Evolutionary conservation across 352 stramenopile species (phyloP), one percentile per base, ranked within the genome.

Genomic region (Blastocystis sp.): DNA sequence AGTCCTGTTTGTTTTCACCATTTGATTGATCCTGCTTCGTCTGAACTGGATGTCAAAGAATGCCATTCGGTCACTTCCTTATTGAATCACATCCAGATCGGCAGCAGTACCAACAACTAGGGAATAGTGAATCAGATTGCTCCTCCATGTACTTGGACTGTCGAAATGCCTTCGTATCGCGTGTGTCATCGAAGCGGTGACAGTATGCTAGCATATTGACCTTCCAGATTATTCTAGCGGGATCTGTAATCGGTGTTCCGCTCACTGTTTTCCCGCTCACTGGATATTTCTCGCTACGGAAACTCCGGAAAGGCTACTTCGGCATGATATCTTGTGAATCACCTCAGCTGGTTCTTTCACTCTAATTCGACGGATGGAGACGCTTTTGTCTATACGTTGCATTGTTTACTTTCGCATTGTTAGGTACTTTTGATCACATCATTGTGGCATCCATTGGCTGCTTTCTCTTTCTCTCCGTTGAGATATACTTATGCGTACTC

Each of bases 341-440:
- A 36, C 32, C 9, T 63, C n/a, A 44, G 21, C 0, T 3, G 16
- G 48, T n/a, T 46, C 40, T 44, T 64, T 81, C 27, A 81, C 38
- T 11, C 2, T 27, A 81, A 4, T 81, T 48, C 63, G 42, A 27
- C 11, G n/a, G n/a, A 21, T 81, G 69, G 69, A 63, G 69, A 63
- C 36, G 18, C 24, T 46, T 61, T 48, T 81, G 69, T 18, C 34
- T 81, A 9, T 81, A 64, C 40, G 1, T 44, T 27, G 44, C n/a
- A 63, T 8, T 81, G 4, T 81, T 81, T 64, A 40, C 46, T 3
- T 48, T 81, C 14, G 24, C 63, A 27, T 81, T 81, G 34, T 44
- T 81, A 46, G 14, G 42, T 64, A 38, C 69, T 18, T 81, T 81
- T 44, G 48, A 59, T 38, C 53, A 64, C 16, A 24, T 81, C 40